These are phyloP conservation scores for Geotrichum armillariae DNA, from an alignment of 1,139 yeast species.

Conservation along the genomic window DNA sequence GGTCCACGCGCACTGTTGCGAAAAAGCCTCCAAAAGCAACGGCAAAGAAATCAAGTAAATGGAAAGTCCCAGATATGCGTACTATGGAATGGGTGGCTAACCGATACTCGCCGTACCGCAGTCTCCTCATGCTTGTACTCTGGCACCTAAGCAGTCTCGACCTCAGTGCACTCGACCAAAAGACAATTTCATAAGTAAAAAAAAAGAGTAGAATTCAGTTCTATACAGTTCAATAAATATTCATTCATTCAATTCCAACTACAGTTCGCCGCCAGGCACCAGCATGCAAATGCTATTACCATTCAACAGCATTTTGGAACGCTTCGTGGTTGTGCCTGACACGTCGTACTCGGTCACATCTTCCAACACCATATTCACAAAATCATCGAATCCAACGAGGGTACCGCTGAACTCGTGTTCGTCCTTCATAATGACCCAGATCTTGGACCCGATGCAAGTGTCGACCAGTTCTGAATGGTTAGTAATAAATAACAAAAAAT, in stretches of 20 bases:
- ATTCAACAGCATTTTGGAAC: conserved; percentile 73
- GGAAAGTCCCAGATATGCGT: conserved; percentile 36
- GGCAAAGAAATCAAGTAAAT: conserved; percentile 39
- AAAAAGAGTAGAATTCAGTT: conserved; percentile 13
- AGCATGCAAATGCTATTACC: conserved; percentile 86
- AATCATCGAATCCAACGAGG: conserved; percentile 90
- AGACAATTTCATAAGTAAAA: not conserved
- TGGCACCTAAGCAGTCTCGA: conserved; percentile 72
- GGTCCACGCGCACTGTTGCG: conserved; percentile 1
- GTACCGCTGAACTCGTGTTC: conserved; percentile 80
- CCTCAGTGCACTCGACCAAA: conserved; percentile 37
- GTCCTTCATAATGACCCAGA: conserved; percentile 75
- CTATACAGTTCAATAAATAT: not conserved
- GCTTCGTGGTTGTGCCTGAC: conserved; percentile 46
- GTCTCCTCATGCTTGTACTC: conserved; percentile 66
- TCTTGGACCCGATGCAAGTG: conserved; percentile 76
- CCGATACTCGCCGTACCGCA: conserved; percentile 63
- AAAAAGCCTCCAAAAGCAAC: conserved; percentile 29
- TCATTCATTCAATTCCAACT: not conserved
- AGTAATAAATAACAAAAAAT: not conserved
- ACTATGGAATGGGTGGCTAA: conserved; percentile 53
- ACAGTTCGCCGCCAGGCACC: conserved; percentile 32
- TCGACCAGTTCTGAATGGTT: conserved; percentile 71
- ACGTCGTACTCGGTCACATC: conserved; percentile 67
- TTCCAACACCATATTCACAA: conserved; percentile 86